These are phyloP conservation scores for Martiniozyma asiatica DNA, from an alignment of 1,139 yeast species.

Conservation along the genomic window DNA sequence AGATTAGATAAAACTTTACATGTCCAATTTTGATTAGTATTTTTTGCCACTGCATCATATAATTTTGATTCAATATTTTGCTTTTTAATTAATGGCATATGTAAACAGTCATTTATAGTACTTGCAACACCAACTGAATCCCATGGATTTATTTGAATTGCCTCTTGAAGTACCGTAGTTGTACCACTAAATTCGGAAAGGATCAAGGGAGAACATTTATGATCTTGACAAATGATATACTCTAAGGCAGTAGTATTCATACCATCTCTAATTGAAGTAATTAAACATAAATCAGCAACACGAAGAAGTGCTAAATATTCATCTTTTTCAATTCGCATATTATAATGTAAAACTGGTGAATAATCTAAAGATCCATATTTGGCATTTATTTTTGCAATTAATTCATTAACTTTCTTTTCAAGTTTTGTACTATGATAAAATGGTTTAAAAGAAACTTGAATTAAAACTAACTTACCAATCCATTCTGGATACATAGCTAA, in stretches of 20 bases:
- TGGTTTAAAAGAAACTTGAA: slow-evolving; percentile 85
- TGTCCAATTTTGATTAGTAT: slow-evolving; percentile 79
- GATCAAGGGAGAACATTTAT: slow-evolving; percentile 61
- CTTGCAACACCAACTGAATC: slow-evolving; percentile 89
- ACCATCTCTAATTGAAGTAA: slow-evolving; percentile 89
- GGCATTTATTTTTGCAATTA: slow-evolving; percentile 70
- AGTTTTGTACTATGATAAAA: slow-evolving; percentile 44
- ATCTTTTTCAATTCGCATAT: slow-evolving; percentile 75
- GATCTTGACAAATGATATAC: slow-evolving; percentile 78
- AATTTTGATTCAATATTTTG: slow-evolving; percentile 36
- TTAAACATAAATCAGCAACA: slow-evolving; percentile 81
- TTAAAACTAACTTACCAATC: slow-evolving; percentile 75
- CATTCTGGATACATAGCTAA: slow-evolving; percentile 86
- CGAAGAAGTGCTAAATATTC: slow-evolving; percentile 82
- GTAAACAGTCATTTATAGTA: slow-evolving; percentile 59
- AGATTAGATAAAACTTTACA: slow-evolving; percentile 46
- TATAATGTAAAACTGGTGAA: slow-evolving; percentile 84
- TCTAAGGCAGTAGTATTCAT: slow-evolving; percentile 94
- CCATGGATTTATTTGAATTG: slow-evolving; percentile 91
- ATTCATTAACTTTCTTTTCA: slow-evolving; percentile 67
- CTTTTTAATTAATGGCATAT: slow-evolving; percentile 35
- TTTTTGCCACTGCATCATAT: slow-evolving; percentile 52
- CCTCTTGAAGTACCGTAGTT: slow-evolving; percentile 66
- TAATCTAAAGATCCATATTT: slow-evolving; percentile 70
- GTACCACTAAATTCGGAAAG: slow-evolving; percentile 92